These are phyloP conservation scores for Mallotus nudiflorus DNA, from an alignment of 345 rosid genomes.

Conservation along the genomic window DNA sequence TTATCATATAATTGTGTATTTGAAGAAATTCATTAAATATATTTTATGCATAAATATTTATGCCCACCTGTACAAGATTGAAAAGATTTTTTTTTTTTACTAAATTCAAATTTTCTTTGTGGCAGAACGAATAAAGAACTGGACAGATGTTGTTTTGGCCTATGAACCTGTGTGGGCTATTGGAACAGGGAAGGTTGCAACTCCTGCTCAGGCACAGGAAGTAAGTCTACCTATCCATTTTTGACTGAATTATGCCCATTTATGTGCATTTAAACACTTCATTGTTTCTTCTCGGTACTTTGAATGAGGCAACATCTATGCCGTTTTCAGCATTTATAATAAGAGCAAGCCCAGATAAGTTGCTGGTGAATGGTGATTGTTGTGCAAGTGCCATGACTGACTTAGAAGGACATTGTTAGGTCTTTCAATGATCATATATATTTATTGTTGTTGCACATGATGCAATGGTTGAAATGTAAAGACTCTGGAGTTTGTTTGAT, in stretches of 20 bases:
- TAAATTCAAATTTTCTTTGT: conserved; percentile 4
- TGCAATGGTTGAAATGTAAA: too few species aligned
- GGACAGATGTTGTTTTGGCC: conserved; percentile 79
- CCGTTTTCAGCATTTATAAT: background rate
- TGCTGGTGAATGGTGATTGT: background rate
- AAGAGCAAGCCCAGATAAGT: background rate
- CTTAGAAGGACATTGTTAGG: too few species aligned
- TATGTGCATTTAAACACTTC: background rate
- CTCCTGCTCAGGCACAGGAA: conserved; percentile 94
- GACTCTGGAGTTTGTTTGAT: too few species aligned
- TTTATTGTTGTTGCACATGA: too few species aligned
- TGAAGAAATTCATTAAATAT: too few species aligned
- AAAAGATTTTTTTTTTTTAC: background rate
- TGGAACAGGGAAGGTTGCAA: conserved; percentile 92
- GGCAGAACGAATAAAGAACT: conserved; percentile 57
- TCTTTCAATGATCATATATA: too few species aligned
- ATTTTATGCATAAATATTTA: background rate
- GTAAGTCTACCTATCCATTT: conserved; percentile 41
- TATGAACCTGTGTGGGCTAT: conserved; percentile 98
- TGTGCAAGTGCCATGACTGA: too few species aligned
- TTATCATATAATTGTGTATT: too few species aligned
- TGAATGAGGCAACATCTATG: background rate
- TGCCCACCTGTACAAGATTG: background rate
- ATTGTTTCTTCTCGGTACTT: background rate
- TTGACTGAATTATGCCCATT: background rate